Evolutionary conservation across 2,329 filamentous ascomycete species (phyloP), one percentile per base, ranked within the genome.

Genomic region (Lecanosticta acicola): DNA sequence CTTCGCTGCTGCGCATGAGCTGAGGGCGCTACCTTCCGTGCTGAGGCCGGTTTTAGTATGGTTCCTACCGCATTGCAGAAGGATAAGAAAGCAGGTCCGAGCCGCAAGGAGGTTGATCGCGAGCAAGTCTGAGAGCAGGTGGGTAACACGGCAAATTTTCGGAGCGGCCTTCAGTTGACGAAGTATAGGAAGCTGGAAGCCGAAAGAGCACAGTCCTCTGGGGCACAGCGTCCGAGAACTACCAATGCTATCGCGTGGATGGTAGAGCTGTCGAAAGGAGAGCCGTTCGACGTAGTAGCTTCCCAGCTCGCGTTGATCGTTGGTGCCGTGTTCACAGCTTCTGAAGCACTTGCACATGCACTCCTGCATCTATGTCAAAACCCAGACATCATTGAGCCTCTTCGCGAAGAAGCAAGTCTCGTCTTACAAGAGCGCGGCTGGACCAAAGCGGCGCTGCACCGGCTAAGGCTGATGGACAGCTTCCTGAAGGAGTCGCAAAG

Each of bases 381-480:
- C 14, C 57, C 61, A 2, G 58, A 63, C 29, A 37, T 57, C 5
- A 48, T 64, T 4, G 45, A 56, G 26, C 54, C 54, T 2, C n/a
- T 51, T 3, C 37, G 49, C 11, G 35, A 48, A 16, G 63, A 64
- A 41, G 51, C 59, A 10, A 35, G 54, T 19, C 18, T 32, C 3
- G 55, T 56, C 33, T 32, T 62, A 2, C 38, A 40, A 7, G 45
- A 46, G 29, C 45, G 54, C n/a, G 58, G 58, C 10, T 62, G 56
- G 55, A 55, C 49, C 7, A 61, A 59, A 48, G 54, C 46, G 3
- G 42, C 52, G 11, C 37, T 63, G 21, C 55, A 54, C 38, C 54
- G 61, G 39, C 48, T 64, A 38, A 58, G 56, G 40, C 39, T 63
- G 11, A 32, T 44, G 21, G 42, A 44, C 34, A 44, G 42, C 24